Conservation (phyloP, 345 rosid genomes). For the Moricandia arvensis region DNA sequence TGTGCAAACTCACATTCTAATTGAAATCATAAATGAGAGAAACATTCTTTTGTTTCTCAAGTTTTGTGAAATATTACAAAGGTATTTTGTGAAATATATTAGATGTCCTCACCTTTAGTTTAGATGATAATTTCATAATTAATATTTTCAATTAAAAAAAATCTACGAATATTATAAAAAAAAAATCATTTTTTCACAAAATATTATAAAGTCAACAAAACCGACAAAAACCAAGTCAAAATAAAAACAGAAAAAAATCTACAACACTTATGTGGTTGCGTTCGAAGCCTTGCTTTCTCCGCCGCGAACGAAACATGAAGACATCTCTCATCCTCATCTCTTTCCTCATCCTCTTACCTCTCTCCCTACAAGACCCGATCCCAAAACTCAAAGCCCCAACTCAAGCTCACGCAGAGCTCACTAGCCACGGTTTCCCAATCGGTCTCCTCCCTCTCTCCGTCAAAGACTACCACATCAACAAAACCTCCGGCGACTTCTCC, state of each 20-base stretch:
- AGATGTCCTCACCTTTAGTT: too few relatives aligned
- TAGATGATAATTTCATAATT: too few relatives aligned
- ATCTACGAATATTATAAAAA: too few relatives aligned
- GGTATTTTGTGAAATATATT: too few relatives aligned
- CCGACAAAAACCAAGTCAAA: too few relatives aligned
- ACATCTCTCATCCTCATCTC: constrained; percentile 31
- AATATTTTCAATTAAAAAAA: too few relatives aligned
- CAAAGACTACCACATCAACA: constrained; percentile 50
- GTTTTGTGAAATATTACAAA: too few relatives aligned
- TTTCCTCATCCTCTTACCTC: constrained; percentile 28
- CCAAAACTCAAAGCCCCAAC: constrained; percentile 39
- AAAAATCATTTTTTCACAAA: too few relatives aligned
- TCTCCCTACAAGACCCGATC: constrained; percentile 38
- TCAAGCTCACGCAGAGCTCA: constrained; percentile 67
- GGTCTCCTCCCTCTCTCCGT: constrained; percentile 79
- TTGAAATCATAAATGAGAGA: too few relatives aligned
- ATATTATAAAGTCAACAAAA: neutral
- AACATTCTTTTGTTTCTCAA: too few relatives aligned
- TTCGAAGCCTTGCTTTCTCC: neutral
- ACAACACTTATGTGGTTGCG: neutral
- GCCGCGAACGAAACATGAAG: constrained; percentile 25
- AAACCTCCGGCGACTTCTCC: constrained; percentile 69
- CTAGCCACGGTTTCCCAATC: constrained; percentile 69
- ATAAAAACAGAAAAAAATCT: neutral
- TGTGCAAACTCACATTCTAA: too few relatives aligned